A percentile compares a stretch with the other conserved stretches of the same genome.
phyloP scores from a whole-genome alignment of 768 basidiomycete genomes.

The Kwoniella dendrophila region DNA sequence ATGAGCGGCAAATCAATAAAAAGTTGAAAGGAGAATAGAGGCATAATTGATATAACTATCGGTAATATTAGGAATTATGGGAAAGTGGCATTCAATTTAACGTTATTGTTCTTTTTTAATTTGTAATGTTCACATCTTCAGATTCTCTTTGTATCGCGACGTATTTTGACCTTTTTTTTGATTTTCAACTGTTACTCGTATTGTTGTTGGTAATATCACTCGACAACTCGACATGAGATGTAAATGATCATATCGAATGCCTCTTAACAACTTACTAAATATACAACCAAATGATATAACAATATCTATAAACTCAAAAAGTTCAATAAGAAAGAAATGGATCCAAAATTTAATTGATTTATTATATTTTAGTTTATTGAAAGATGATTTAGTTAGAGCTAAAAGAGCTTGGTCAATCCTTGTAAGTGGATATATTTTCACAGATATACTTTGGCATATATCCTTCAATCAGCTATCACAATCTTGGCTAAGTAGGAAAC shows the following conservation, averaged over 20 bases:
- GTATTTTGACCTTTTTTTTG: too few species aligned
- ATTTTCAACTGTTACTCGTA: too few species aligned
- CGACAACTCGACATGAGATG: background rate
- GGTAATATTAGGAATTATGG: too few species aligned
- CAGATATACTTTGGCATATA: background rate
- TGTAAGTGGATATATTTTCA: conserved; percentile 28
- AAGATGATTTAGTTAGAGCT: conserved; percentile 41
- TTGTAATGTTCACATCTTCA: too few species aligned
- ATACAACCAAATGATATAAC: conserved; percentile 18
- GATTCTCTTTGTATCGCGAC: too few species aligned
- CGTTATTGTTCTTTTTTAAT: too few species aligned
- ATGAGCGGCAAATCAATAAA: too few species aligned
- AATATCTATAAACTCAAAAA: conserved; percentile 8
- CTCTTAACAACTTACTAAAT: background rate
- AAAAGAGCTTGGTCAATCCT: conserved; percentile 52
- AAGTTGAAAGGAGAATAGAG: too few species aligned
- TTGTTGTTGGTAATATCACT: too few species aligned
- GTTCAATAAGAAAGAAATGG: conserved; percentile 41
- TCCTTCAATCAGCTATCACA: background rate
- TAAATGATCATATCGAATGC: background rate
- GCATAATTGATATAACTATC: too few species aligned
- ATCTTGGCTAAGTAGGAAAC: too few species aligned
- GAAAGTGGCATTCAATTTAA: too few species aligned
- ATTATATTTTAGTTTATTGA: conserved; percentile 46
- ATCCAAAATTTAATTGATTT: conserved; percentile 52